These are phyloP conservation scores for Austroboletus niveus DNA, from an alignment of 1,284 basidiomycete species.

Conservation along the genomic window DNA sequence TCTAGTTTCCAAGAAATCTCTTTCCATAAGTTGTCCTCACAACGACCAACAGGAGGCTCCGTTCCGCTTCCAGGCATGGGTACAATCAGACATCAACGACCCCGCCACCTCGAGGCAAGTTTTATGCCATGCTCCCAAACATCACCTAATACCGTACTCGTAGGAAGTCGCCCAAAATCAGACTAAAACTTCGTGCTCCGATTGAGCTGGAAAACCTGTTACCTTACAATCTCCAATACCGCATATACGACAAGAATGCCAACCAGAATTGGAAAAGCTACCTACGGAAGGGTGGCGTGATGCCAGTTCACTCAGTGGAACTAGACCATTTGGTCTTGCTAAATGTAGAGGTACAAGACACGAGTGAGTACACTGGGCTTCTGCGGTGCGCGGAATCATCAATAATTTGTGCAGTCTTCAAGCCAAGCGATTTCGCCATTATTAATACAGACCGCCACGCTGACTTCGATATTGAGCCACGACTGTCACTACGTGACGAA, in stretches of 20 bases:
- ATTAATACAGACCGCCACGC: slow-evolving; percentile 94
- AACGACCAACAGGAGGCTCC: slow-evolving; percentile 81
- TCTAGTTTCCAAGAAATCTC: slow-evolving; percentile 72
- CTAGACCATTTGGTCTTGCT: slow-evolving; percentile 92
- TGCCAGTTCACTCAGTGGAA: slow-evolving; percentile 97
- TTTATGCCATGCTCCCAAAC: not conserved
- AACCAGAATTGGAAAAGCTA: slow-evolving; percentile 93
- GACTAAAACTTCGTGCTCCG: slow-evolving; percentile 88
- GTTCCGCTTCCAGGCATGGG: slow-evolving; percentile 95
- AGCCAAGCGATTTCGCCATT: slow-evolving; percentile 97
- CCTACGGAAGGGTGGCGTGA: slow-evolving; percentile 89
- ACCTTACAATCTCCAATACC: slow-evolving; percentile 94
- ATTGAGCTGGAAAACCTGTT: slow-evolving; percentile 96
- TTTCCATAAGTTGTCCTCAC: slow-evolving; percentile 87
- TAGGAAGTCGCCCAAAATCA: slow-evolving; percentile 85
- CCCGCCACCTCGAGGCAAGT: slow-evolving; percentile 50
- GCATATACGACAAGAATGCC: slow-evolving; percentile 94
- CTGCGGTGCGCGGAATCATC: slow-evolving; percentile 3
- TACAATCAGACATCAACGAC: slow-evolving; percentile 76
- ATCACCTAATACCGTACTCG: slow-evolving; percentile 2
- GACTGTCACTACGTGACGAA: slow-evolving; percentile 73
- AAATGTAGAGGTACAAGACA: slow-evolving; percentile 89
- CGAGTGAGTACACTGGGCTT: slow-evolving; percentile 48
- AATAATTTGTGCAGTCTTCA: slow-evolving; percentile 60
- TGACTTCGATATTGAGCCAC: slow-evolving; percentile 83